Evolutionary conservation across 768 basidiomycete species (phyloP).

Genomic region (Filobasidium wieringae): DNA sequence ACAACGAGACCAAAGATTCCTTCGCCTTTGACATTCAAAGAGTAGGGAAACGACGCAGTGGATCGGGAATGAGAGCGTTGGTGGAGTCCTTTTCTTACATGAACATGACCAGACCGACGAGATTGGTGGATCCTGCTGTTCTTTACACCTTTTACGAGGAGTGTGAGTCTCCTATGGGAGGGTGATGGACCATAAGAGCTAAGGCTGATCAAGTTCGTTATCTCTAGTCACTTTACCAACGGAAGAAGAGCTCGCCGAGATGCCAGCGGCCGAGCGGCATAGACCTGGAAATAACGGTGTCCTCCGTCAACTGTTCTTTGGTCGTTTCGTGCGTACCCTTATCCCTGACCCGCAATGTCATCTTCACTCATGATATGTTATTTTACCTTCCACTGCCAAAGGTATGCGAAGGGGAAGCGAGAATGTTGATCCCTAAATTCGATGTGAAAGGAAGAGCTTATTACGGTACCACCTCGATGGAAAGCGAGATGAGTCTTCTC

Average conservation of each 20-base stretch:
- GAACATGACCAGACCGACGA: conserved; percentile 66
- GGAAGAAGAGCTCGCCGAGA: too few species aligned
- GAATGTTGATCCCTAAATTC: conserved; percentile 38
- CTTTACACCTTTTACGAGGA: conserved; percentile 70
- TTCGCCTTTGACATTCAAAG: conserved; percentile 4
- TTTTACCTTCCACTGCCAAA: too few species aligned
- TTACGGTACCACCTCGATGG: conserved; percentile 97
- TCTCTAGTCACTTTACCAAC: too few species aligned
- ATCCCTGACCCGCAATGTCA: neutral
- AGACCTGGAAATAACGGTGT: conserved; percentile 17
- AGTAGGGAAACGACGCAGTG: conserved; percentile 5
- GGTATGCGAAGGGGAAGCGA: conserved; percentile 40
- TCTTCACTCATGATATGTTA: neutral
- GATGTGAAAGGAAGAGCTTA: conserved; percentile 81
- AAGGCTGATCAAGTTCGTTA: too few species aligned
- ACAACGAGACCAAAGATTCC: conserved; percentile 8
- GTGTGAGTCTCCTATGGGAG: conserved; percentile 47
- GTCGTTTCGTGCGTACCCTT: conserved; percentile 8
- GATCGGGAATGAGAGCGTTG: conserved; percentile 29
- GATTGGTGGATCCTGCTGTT: conserved; percentile 67
- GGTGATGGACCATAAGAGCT: too few species aligned
- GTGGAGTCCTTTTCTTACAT: conserved; percentile 78
- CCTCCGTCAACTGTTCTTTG: conserved; percentile 27
- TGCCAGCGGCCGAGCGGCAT: too few species aligned
- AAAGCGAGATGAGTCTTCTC: conserved; percentile 81